Conservation (phyloP, 495 filamentous ascomycete genomes). For the Aspergillus biplanus region DNA sequence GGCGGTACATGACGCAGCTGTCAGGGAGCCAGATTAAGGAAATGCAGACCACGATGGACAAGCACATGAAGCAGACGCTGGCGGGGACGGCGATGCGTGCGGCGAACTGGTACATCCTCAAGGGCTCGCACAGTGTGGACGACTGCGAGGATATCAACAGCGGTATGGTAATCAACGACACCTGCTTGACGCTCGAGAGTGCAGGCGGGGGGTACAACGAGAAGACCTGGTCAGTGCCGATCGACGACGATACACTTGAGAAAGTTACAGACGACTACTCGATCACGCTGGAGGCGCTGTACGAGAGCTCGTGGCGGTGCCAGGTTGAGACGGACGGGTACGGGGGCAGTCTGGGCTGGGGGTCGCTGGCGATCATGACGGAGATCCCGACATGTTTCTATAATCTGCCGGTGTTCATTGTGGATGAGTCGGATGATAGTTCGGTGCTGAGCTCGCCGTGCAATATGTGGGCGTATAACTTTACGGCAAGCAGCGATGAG, state of each 20-base stretch:
- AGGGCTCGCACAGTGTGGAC: background rate
- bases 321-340: background rate
- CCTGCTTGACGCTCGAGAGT: conserved; percentile 5
- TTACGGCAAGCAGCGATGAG: background rate
- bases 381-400: background rate
- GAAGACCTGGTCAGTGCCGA: background rate
- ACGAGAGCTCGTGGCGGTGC: background rate
- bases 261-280: background rate
- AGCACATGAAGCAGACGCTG: background rate
- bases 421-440: background rate
- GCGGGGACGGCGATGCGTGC: background rate
- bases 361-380: background rate
- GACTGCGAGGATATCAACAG: background rate
- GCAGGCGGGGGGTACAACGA: background rate
- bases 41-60: background rate
- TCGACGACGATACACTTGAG: background rate
- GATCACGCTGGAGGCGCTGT: background rate
- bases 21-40: background rate
- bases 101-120: conserved; percentile 1
- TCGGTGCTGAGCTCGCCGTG: background rate
- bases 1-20: conserved; percentile 2
- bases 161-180: background rate
- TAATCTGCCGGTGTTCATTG: background rate
- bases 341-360: background rate
- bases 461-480: background rate